A percentile compares a stretch with the other conserved stretches of the same genome.
Conservation (phyloP, 1,139 yeast species). For the Protomyces arabidopsidicola region DNA sequence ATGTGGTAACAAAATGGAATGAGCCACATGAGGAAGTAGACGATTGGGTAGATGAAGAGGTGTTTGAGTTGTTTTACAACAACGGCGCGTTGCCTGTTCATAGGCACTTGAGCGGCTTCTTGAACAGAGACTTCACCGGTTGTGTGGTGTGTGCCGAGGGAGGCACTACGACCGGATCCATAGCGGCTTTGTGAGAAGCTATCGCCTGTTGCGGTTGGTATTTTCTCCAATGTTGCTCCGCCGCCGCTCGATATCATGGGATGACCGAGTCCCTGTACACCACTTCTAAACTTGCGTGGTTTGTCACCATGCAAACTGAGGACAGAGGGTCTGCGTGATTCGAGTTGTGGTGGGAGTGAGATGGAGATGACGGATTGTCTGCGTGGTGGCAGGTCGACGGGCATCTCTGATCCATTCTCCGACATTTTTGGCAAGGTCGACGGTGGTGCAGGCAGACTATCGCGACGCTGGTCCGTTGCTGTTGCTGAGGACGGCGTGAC, state of each 20-base stretch:
- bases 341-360: background rate
- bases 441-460: background rate
- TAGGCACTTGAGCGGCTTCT: slow-evolving; percentile 1
- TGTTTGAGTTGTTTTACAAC: slow-evolving; percentile 16
- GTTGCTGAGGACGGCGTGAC: background rate
- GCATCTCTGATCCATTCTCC: background rate
- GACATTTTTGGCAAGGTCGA: background rate
- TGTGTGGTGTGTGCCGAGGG: background rate
- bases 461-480: background rate
- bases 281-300: background rate
- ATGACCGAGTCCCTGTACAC: background rate
- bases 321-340: slow-evolving; percentile 2
- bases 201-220: background rate
- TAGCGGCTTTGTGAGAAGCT: background rate
- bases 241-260: background rate
- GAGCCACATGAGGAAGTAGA: slow-evolving; percentile 26
- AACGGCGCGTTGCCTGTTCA: slow-evolving; percentile 5
- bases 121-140: background rate
- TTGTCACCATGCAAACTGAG: background rate
- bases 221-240: background rate
- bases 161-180: background rate
- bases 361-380: background rate
- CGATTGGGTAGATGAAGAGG: slow-evolving; percentile 25
- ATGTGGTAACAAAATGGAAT: slow-evolving; percentile 20
- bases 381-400: background rate